Percentiles rank a stretch among this genome's conserved stretches.
These are phyloP conservation scores for Fusarium praegraminearum DNA, from an alignment of 2,329 filamentous ascomycete species.

Conservation along the genomic window DNA sequence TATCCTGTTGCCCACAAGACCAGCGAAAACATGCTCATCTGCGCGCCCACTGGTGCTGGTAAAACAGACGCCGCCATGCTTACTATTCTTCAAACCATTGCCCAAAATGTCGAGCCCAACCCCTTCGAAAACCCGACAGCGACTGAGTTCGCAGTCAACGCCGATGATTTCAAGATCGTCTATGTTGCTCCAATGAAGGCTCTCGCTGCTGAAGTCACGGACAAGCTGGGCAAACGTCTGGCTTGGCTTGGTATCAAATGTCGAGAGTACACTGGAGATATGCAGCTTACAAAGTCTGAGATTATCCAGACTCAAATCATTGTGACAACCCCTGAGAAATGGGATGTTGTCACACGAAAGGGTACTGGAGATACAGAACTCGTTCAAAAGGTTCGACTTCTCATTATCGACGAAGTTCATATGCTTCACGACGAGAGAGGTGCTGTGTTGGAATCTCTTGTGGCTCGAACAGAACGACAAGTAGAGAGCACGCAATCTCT, in stretches of 20 bases:
- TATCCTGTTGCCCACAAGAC: constrained; percentile 96
- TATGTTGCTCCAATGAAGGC: constrained; percentile 99
- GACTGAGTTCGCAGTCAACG: constrained; percentile 82
- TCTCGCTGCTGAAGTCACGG: constrained; percentile 93
- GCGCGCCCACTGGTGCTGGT: constrained; percentile 96
- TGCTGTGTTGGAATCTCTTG: constrained; percentile 93
- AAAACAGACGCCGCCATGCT: constrained; percentile 99
- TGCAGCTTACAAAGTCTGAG: constrained; percentile 97
- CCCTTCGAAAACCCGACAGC: constrained; percentile 80
- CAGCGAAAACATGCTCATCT: constrained; percentile 98
- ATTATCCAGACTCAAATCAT: constrained; percentile 98
- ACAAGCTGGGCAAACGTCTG: constrained; percentile 90
- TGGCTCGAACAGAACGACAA: constrained; percentile 93
- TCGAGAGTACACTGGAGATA: constrained; percentile 95
- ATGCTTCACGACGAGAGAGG: constrained; percentile 99
- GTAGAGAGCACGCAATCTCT: constrained; percentile 98
- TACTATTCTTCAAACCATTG: constrained; percentile 89
- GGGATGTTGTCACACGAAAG: constrained; percentile 98
- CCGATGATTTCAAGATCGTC: constrained; percentile 96
- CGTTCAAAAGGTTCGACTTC: constrained; percentile 93
- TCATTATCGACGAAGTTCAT: constrained; percentile 99
- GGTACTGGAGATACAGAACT: constrained; percentile 97
- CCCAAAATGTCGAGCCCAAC: constrained; percentile 84
- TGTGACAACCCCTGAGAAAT: constrained; percentile 98
- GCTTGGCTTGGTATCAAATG: constrained; percentile 94